Evolutionary conservation across 139 green algal species (phyloP).

Genomic region (Coelastrella sp.): DNA sequence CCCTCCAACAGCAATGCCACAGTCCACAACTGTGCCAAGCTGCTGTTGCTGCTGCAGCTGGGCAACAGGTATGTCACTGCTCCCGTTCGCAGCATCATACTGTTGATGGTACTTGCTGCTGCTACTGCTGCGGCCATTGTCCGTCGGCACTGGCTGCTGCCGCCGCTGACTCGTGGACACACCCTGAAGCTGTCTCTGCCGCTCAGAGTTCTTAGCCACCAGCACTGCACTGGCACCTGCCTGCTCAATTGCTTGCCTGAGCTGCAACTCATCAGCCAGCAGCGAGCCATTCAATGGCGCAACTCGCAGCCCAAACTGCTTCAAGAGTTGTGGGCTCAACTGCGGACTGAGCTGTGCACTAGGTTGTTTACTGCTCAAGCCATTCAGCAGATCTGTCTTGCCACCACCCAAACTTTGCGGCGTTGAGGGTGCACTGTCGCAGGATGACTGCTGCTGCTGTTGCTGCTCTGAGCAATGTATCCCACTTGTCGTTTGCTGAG

Average conservation of each 20-base stretch:
- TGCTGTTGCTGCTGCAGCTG: slow-evolving; percentile 11
- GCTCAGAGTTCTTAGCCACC: not conserved
- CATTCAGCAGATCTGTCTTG: not conserved
- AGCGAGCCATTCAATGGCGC: slow-evolving; percentile 2
- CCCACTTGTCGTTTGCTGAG: no score
- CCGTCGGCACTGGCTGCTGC: not conserved
- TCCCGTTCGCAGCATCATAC: not conserved
- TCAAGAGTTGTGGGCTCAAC: slow-evolving; percentile 22
- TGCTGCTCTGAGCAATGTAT: no score
- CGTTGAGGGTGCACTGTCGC: not conserved
- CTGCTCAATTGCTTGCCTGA: slow-evolving; percentile 11
- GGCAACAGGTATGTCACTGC: not conserved
- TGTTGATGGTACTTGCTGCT: not conserved
- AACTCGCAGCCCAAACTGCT: slow-evolving; percentile 37
- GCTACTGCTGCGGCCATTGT: not conserved
- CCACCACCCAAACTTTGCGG: not conserved
- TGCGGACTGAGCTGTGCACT: not conserved
- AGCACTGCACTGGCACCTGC: not conserved
- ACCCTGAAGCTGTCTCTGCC: not conserved
- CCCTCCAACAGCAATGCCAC: not conserved
- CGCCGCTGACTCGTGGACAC: no score
- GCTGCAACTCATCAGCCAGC: slow-evolving; percentile 7
- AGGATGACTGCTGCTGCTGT: not conserved
- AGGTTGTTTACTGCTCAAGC: no score
- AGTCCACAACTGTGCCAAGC: not conserved